phyloP scores from a whole-genome alignment of 164 flowering plant genomes.

The Litsea cubeba region DNA sequence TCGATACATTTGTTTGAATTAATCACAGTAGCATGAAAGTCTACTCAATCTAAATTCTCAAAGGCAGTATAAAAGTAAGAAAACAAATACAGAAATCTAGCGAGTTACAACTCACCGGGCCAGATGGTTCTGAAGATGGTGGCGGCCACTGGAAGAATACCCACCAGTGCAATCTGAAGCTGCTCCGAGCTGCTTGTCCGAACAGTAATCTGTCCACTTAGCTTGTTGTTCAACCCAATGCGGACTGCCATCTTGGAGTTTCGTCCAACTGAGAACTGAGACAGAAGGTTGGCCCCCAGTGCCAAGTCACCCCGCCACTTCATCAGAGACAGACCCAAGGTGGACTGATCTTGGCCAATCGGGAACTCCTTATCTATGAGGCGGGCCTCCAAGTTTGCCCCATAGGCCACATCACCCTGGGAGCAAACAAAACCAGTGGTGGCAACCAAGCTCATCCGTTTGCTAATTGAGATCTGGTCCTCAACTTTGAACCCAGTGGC shows the following conservation, averaged over 20 bases:
- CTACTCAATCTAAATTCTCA: neutral
- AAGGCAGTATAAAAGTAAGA: neutral
- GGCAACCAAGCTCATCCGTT: constrained; percentile 61
- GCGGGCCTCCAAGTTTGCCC: constrained; percentile 80
- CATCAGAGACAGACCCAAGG: constrained; percentile 76
- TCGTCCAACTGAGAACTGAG: constrained; percentile 73
- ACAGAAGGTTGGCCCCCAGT: constrained; percentile 70
- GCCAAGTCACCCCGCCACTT: constrained; percentile 93
- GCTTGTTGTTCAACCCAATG: constrained; percentile 79
- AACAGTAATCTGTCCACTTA: constrained; percentile 80
- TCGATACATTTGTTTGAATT: neutral
- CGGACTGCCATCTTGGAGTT: constrained; percentile 72
- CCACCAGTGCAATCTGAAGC: constrained; percentile 80
- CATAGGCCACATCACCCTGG: constrained; percentile 76
- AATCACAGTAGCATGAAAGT: neutral
- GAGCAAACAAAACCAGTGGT: constrained; percentile 77
- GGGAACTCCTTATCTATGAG: constrained; percentile 73
- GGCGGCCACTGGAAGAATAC: constrained; percentile 57
- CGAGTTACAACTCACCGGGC: constrained; percentile 59
- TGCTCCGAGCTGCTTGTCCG: constrained; percentile 87
- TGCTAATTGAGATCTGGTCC: constrained; percentile 73
- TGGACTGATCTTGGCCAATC: constrained; percentile 76
- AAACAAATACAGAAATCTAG: constrained; percentile 28
- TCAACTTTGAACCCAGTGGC: constrained; percentile 78
- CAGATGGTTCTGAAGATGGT: constrained; percentile 51